Evolutionary conservation across 352 stramenopile genomes (phyloP), one percentile per base, ranked within the genome.

Genomic region (Aphanomyces cochlioides): DNA sequence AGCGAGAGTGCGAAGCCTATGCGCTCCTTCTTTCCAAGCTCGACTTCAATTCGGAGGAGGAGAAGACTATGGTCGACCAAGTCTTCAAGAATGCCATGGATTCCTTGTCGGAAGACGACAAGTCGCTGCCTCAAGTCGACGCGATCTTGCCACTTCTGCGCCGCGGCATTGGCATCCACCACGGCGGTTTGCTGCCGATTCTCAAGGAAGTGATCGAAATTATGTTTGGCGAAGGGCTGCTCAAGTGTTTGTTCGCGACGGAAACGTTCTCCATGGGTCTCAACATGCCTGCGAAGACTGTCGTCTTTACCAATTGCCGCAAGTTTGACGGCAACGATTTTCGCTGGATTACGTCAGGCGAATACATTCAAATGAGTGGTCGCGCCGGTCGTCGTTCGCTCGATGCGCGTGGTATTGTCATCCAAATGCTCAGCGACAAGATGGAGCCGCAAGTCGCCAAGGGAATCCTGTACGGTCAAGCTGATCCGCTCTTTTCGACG

Each of bases 151-250:
- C 97, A 37, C 76, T 99, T 89, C 87, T 99, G 4, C 93, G 95
- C 76, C 82, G 92, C 45, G 98, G 98, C 41, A 94, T 99, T 66
- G 98, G 96, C 39, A 89, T 99, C 56, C 96, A 99, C 70, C 97
- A 99, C 72, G 93, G 96, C 39, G 96, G 96, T 0, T 74, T 99
- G 43, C 85, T 99, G n/a, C 97, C 97, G 3, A 98, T 99, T 48
- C 87, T 99, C 58, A 99, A 99, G 78, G 98, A 99, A 75, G 97
- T 98, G 79, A 97, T 99, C n/a, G 97, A 99, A 77, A 99, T 99
- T 50, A 82, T 99, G 40, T 99, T 99, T 81, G 92, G 87, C 41
- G 80, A 93, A 28, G 96, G 96, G 8, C 82, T 99, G 15, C 94
- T 99, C 56, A 99, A 99, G 75, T 87, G 98, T 58, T 79, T 99